Evolutionary conservation across 306 rosid genomes (phyloP).

Genomic region (Castanopsis chinensis): DNA sequence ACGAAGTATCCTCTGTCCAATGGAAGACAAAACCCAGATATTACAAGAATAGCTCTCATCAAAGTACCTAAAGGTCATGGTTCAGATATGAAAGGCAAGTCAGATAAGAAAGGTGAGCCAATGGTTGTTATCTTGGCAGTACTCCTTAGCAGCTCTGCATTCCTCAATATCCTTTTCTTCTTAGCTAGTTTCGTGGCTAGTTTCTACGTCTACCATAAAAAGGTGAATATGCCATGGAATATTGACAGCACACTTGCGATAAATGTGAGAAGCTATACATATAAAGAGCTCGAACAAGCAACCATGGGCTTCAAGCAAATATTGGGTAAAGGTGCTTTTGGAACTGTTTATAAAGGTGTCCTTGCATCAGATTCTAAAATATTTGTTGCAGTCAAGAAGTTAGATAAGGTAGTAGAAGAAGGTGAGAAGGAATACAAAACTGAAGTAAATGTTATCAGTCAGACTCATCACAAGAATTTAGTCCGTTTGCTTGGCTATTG

Average conservation of each 20-base stretch:
- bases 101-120: background rate
- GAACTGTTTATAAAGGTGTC: conserved; percentile 25
- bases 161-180: conserved; percentile 10
- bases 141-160: conserved; percentile 28
- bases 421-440: conserved; percentile 38
- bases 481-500: conserved; percentile 25
- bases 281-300: conserved; percentile 20
- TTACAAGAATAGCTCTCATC: background rate
- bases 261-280: background rate
- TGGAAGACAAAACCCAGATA: conserved; percentile 7
- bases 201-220: background rate
- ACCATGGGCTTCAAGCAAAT: conserved; percentile 28
- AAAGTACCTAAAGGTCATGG: conserved; percentile 4
- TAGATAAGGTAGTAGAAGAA: conserved; percentile 31
- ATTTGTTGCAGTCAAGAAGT: conserved; percentile 42
- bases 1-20: conserved; percentile 28
- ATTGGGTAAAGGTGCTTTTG: conserved; percentile 30
- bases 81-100: background rate
- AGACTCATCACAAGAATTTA: conserved; percentile 34
- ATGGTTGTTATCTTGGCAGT: conserved; percentile 11
- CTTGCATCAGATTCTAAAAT: conserved; percentile 6
- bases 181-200: background rate
- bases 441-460: conserved; percentile 32
- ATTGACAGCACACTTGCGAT: background rate
- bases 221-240: background rate